phyloP scores from a whole-genome alignment of 2,329 filamentous ascomycete species.

The Epichloe uncinata region DNA sequence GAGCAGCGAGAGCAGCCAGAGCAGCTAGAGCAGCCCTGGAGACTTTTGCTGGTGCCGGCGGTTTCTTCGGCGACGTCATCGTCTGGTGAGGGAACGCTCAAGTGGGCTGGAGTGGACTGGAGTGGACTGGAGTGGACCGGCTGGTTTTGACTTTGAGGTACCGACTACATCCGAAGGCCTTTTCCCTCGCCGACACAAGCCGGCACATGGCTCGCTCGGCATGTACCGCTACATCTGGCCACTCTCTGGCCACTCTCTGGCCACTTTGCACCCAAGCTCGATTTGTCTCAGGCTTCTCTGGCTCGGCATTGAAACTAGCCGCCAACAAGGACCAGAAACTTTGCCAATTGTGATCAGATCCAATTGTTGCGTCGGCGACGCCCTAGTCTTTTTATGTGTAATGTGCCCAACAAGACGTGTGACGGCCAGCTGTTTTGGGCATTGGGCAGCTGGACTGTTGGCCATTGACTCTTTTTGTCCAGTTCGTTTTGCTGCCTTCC shows the following conservation, averaged over 20 bases:
- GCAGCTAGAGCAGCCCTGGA: background rate
- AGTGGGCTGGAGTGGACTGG: background rate
- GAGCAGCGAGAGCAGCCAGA: background rate
- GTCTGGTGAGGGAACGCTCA: background rate
- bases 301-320: too few species aligned
- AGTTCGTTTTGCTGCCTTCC: too few species aligned
- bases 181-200: too few species aligned
- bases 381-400: background rate
- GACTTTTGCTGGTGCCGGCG: background rate
- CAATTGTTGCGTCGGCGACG: background rate
- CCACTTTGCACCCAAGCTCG: too few species aligned
- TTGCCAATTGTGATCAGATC: background rate
- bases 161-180: too few species aligned
- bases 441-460: background rate
- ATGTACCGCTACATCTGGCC: too few species aligned
- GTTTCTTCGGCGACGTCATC: conserved; percentile 11
- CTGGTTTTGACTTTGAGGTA: background rate
- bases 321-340: too few species aligned
- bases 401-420: background rate
- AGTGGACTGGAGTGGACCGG: background rate
- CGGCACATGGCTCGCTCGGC: too few species aligned
- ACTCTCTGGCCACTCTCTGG: too few species aligned
- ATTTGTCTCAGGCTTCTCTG: background rate
- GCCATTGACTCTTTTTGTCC: background rate
- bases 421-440: background rate